These are phyloP conservation scores for Verticillium dahliae DNA, from an alignment of 2,329 filamentous ascomycete genomes.

Conservation along the genomic window DNA sequence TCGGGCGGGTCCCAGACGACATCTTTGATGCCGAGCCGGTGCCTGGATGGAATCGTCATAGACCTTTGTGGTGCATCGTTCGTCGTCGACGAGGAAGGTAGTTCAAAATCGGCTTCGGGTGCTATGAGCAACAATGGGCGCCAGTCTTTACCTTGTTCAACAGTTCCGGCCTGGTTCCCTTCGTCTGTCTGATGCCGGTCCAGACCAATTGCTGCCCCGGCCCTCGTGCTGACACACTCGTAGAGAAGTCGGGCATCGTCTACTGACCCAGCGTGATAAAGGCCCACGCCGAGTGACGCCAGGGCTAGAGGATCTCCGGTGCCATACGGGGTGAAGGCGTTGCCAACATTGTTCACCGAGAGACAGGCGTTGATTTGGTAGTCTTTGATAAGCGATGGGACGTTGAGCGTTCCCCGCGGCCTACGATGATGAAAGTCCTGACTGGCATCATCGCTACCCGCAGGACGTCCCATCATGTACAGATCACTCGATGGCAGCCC, in stretches of 20 bases:
- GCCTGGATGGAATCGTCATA: slow-evolving; percentile 18
- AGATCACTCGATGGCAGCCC: slow-evolving; percentile 65
- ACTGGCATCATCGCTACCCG: slow-evolving; percentile 9
- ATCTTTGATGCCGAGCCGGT: slow-evolving; percentile 22
- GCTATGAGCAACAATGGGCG: slow-evolving; percentile 19
- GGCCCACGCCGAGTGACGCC: slow-evolving; percentile 55
- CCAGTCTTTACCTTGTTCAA: slow-evolving; percentile 13
- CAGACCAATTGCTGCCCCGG: slow-evolving; percentile 26
- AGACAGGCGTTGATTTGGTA: slow-evolving; percentile 54
- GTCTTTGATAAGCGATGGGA: slow-evolving; percentile 53
- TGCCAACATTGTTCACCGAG: slow-evolving; percentile 66
- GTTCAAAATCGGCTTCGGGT: slow-evolving; percentile 14
- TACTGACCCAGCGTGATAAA: slow-evolving; percentile 62
- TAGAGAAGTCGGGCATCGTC: slow-evolving; percentile 52
- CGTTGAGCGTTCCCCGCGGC: slow-evolving; percentile 54
- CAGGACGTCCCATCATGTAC: slow-evolving; percentile 59
- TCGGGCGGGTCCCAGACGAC: slow-evolving; percentile 32
- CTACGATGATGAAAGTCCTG: slow-evolving; percentile 13
- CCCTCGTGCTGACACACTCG: slow-evolving; percentile 27
- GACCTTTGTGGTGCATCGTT: neutral
- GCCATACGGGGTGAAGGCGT: slow-evolving; percentile 67
- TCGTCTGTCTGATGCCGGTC: neutral
- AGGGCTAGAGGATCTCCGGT: slow-evolving; percentile 58
- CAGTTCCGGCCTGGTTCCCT: neutral
- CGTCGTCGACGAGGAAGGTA: slow-evolving; percentile 11